Evolutionary conservation across 1,284 basidiomycete genomes (phyloP), one percentile per base, ranked within the genome.

Genomic region (Fomitopsis pinicola): DNA sequence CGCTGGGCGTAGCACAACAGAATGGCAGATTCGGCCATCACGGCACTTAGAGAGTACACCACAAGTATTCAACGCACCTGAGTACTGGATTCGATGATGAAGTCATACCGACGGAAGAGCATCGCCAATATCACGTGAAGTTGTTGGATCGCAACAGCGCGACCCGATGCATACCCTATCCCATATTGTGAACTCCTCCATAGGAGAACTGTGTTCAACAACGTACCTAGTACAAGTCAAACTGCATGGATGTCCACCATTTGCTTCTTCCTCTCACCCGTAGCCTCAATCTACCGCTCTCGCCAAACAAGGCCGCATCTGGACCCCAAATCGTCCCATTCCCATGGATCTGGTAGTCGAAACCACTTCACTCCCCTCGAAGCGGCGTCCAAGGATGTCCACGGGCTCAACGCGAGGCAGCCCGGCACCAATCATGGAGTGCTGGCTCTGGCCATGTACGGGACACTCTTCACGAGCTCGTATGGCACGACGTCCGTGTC

Each of bases 211-310:
- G 38, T 33, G 7, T 17, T 36, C 38, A 3, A 15, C 38, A 15
- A 17, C 42, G 42, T 42, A 67, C 66, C 64, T 56, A 12, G 66
- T 62, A 9, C 66, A 66, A n/a, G 7, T 63, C 65, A 48, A 68
- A 68, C 3, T 66, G 66, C 5, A 55, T 57, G 55, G 67, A 68
- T 59, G 33, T 64, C 64, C 35, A 48, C 59, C 38, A 57, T 58
- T 33, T 40, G 28, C 22, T 57, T 59, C 46, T 62, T 58, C 58
- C 61, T 50, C 5, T 64, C 67, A 5, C 3, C 30, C 26, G 28
- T 45, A 6, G 46, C 48, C 22, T 74, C 73, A 36, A 79, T 69
- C 78, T 77, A 80, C 0, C 78, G 69, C 58, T 80, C 78, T 17
- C 73, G 75, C 14, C 69, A 65, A 73, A 77, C 42, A 68, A 63